Base-by-base conservation (phyloP, 129 eudicot species). In the Scalesia atractyloides region DNA sequence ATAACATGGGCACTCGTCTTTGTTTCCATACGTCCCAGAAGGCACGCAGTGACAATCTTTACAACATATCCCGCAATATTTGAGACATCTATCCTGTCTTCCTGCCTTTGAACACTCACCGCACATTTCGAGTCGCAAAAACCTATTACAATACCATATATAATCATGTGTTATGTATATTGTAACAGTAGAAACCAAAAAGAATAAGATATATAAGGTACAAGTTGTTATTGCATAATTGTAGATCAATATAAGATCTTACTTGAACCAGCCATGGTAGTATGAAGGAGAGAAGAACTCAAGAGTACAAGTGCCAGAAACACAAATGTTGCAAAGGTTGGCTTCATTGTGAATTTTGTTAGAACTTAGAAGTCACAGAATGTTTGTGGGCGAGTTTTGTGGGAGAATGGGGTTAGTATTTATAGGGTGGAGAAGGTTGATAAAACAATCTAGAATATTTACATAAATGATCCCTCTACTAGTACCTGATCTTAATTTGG, bases 181-280 rank as follows among this genome's bases (percentile, higher is more conserved):
- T 18, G 20, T 43, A 3, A 30, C 14, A 13, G 1, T 36, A 15
- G 17, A 30, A 15, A 8, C 19, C 30, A n/a, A 2, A 18, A 16
- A 9, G 8, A 9, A 14, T 41, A 26, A 16, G 19, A 24, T 4
- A 52, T 7, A 62, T 18, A 37, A 18, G 20, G 64, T 30, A 51
- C 64, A 63, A 63, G 36, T 5, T 39, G 54, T 70, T 20, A 10
- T 22, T 30, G 37, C 62, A 47, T 58, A 57, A 16, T 46, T 61
- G 54, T 5, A 36, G 65, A 44, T 26, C 8, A 14, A 22, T 33
- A 16, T n/a, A 37, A 6, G 16, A 66, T 12, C 84, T 87, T 87
- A 87, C 94, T 69, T 68, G 90, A 82, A 68, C 65, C 87, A 64
- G 90, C 95, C 57, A 77, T 75, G 74, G 89, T 80, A 70, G 83